A percentile compares a stretch with the other conserved stretches of the same genome.
phyloP scores from a whole-genome alignment of 176 grass and related monocot species.

The Poa pratensis region DNA sequence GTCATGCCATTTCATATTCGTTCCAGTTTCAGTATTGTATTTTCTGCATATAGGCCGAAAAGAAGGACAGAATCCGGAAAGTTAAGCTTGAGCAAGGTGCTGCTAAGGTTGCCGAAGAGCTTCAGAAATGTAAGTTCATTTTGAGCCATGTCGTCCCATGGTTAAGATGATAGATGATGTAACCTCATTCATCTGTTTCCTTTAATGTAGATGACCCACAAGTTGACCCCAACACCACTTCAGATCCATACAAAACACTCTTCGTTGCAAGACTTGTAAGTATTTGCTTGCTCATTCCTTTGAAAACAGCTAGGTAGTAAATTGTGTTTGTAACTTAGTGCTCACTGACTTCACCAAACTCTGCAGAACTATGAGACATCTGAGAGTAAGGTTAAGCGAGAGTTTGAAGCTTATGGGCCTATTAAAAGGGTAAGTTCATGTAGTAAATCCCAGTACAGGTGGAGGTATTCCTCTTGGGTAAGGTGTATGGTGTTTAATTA shows the following conservation, averaged over 20 bases:
- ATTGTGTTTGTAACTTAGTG: conserved; percentile 18
- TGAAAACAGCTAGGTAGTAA: not conserved
- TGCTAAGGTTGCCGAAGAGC: conserved; percentile 66
- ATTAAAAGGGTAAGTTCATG: conserved; percentile 83
- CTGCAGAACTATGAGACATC: conserved; percentile 71
- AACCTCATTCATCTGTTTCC: conserved; percentile 1
- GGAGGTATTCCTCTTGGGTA: conserved; percentile 62
- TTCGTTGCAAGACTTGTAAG: conserved; percentile 79
- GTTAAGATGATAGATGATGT: conserved; percentile 29
- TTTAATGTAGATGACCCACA: conserved; percentile 64
- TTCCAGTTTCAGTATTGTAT: conserved; percentile 11
- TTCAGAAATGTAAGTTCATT: conserved; percentile 63
- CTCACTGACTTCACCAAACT: conserved; percentile 26
- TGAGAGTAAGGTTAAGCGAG: conserved; percentile 66
- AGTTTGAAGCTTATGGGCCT: conserved; percentile 87
- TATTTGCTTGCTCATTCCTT: conserved; percentile 16
- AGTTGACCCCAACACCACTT: conserved; percentile 67
- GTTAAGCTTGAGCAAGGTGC: conserved; percentile 75
- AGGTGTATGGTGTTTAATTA: conserved; percentile 65
- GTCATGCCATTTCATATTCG: not conserved
- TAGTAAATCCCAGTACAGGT: conserved; percentile 50
- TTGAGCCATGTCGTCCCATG: not conserved
- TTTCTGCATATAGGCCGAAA: conserved; percentile 54
- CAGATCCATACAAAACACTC: conserved; percentile 83
- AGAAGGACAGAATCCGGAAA: conserved; percentile 65